These are phyloP conservation scores for Fusarium sarcochroum DNA, from an alignment of 2,329 filamentous ascomycete species.

Conservation along the genomic window DNA sequence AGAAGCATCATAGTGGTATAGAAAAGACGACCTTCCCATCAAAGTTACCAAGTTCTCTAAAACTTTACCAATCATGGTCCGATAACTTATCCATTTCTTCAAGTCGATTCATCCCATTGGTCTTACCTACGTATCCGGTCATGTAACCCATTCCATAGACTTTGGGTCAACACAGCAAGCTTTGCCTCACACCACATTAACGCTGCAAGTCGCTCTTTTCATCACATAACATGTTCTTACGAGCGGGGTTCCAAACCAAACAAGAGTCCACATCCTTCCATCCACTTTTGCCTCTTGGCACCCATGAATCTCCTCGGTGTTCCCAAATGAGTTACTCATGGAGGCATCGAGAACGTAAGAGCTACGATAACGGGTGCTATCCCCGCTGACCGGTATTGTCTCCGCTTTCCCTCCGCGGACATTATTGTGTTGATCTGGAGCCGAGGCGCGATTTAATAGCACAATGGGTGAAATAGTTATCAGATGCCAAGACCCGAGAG, in stretches of 20 bases:
- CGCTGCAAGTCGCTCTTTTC: background rate
- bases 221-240: background rate
- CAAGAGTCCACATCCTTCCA: background rate
- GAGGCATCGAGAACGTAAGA: background rate
- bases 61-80: constrained; percentile 2
- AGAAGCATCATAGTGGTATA: too few relatives aligned
- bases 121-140: background rate
- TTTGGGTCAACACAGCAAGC: background rate
- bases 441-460: background rate
- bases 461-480: background rate
- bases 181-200: constrained; percentile 1
- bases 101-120: background rate
- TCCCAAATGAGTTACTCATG: background rate
- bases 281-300: background rate
- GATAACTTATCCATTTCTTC: background rate
- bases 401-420: constrained; percentile 1
- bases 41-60: background rate
- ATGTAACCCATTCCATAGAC: background rate
- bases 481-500: constrained; percentile 1
- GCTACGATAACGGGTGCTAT: background rate
- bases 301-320: constrained; percentile 1
- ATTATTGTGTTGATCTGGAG: background rate
- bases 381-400: background rate
- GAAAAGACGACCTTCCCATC: background rate
- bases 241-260: background rate